Base-by-base conservation (phyloP, 2,329 filamentous ascomycete genomes). In the Penicillium psychrosexuale region DNA sequence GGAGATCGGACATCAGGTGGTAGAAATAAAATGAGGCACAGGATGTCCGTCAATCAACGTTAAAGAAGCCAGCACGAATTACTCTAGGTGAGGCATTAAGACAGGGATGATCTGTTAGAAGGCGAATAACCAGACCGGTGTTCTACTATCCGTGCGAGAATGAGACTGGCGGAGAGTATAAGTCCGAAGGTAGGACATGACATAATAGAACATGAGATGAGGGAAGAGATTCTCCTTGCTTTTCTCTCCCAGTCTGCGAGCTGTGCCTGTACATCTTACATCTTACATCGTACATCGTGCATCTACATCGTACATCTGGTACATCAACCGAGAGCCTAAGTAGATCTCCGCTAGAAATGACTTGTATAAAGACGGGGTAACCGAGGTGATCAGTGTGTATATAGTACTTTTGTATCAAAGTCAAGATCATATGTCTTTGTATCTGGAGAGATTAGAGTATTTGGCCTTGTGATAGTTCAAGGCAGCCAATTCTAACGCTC, bases 141-240 rank as follows among this genome's bases (percentile, higher is more conserved):
- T 27, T 43, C 39, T 27, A 31, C 12, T 24, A 43, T 44, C 47
- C 37, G 47, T 59, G 52, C 46, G 24, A 49, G 37, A 49, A 30
- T 30, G 28, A 24, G 8, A 53, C 51, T 17, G n/a, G 24, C 12
- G 42, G 47, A 57, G 24, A 28, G 28, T 13, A 42, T 43, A 58
- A 30, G 15, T 36, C 43, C 49, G 50, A 59, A 47, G 51, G 61
- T 65, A 50, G 61, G 57, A 64, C 63, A 64, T 65, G 61, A 65
- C 63, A 62, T 62, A 58, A 58, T 1, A 27, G 27, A 56, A 57
- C 50, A 54, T 55, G 31, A 42, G n/a, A 42, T 42, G 37, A 3
- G 9, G 28, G 17, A 52, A n/a, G 17, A 51, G 58, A 61, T 57
- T 19, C 58, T 59, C 63, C 63, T 60, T 64, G 60, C 60, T 54